Conservation (phyloP, 768 basidiomycete genomes). For the Suillus americanus region DNA sequence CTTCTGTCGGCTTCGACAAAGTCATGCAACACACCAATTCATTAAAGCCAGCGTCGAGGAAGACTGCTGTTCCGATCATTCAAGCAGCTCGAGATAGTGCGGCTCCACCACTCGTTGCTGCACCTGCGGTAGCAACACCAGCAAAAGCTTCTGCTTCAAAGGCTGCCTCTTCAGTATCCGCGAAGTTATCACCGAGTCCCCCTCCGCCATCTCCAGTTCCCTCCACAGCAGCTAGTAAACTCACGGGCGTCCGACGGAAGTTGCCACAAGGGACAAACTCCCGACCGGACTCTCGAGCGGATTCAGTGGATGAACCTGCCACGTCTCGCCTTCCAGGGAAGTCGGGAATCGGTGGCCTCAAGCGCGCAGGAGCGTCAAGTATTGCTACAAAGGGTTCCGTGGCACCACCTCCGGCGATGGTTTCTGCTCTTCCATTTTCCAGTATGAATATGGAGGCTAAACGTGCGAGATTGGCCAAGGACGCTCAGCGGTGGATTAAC, state of each 20-base stretch:
- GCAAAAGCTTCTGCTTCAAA: conserved; percentile 29
- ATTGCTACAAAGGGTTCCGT: conserved; percentile 32
- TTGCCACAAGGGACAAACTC: conserved; percentile 57
- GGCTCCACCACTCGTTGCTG: conserved; percentile 27
- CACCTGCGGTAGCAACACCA: conserved; percentile 24
- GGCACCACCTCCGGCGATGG: conserved; percentile 32
- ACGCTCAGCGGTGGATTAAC: conserved; percentile 80
- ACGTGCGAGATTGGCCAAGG: conserved; percentile 67
- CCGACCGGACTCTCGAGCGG: conserved; percentile 47
- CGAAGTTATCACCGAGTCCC: conserved; percentile 35
- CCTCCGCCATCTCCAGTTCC: conserved; percentile 38
- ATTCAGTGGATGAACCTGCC: conserved; percentile 34
- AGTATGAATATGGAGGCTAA: conserved; percentile 45
- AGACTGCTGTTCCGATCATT: conserved; percentile 82
- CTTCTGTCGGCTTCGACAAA: conserved; percentile 75
- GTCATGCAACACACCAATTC: conserved; percentile 84
- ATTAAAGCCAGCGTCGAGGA: conserved; percentile 88
- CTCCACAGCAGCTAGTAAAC: conserved; percentile 39
- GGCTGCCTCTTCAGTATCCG: conserved; percentile 18
- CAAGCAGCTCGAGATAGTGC: conserved; percentile 70
- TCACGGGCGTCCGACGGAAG: conserved; percentile 69
- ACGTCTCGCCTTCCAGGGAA: conserved; percentile 35
- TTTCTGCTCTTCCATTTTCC: conserved; percentile 35
- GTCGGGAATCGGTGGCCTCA: conserved; percentile 40
- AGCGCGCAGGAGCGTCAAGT: conserved; percentile 41